Percentiles rank a stretch among this genome's conserved stretches.
These are phyloP conservation scores for Pisolithus thermaeus DNA, from an alignment of 1,284 basidiomycete species.

Conservation along the genomic window DNA sequence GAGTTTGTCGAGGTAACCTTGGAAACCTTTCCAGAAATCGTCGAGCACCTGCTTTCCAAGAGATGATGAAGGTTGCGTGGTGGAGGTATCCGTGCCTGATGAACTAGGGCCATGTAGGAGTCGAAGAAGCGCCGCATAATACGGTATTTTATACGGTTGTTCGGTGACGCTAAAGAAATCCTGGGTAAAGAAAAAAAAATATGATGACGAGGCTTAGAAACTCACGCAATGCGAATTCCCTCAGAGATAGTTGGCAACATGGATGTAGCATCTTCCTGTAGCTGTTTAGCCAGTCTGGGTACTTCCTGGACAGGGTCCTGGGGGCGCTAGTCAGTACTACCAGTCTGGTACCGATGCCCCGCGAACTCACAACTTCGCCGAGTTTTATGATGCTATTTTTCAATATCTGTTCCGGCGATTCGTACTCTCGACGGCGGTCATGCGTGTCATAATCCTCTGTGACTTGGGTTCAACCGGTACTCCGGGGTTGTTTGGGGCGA, in stretches of 20 bases:
- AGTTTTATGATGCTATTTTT: conserved; percentile 67
- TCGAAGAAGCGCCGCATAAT: conserved; percentile 78
- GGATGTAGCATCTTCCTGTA: conserved; percentile 52
- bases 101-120: conserved; percentile 51
- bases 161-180: conserved; percentile 60
- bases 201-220: neutral
- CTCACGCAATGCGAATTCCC: conserved; percentile 70
- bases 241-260: conserved; percentile 64
- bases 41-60: conserved; percentile 77
- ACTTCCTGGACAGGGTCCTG: conserved; percentile 71
- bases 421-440: conserved; percentile 58
- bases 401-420: conserved; percentile 69
- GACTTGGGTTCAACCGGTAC: neutral
- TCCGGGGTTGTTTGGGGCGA: neutral
- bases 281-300: conserved; percentile 56
- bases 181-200: conserved; percentile 5
- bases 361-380: conserved; percentile 71
- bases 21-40: conserved; percentile 85
- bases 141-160: conserved; percentile 88
- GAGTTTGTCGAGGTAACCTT: conserved; percentile 77
- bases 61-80: conserved; percentile 34
- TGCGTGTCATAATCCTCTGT: conserved; percentile 54
- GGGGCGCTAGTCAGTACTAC: conserved; percentile 14
- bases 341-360: neutral
- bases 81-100: conserved; percentile 31